Conservation (phyloP, 148 eudicot genomes). For the Vaccinium myrtillus region DNA sequence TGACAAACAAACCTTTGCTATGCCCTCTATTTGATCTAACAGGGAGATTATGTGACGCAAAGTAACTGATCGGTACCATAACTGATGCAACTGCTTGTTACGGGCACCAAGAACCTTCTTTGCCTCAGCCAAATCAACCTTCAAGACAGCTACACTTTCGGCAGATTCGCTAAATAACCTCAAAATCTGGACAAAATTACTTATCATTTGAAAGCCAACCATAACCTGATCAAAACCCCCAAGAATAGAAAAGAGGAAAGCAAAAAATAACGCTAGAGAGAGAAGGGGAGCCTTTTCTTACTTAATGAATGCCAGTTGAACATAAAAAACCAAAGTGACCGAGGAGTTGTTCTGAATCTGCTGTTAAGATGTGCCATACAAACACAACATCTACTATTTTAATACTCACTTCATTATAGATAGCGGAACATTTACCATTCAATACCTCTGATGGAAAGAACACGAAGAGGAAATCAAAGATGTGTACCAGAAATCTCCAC, state of each 20-base stretch:
- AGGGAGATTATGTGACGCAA: slow-evolving; percentile 91
- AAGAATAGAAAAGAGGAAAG: slow-evolving; percentile 11
- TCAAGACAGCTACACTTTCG: slow-evolving; percentile 68
- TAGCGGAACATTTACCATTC: background rate
- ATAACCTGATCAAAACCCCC: slow-evolving; percentile 1
- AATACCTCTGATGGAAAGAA: background rate
- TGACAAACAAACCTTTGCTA: slow-evolving; percentile 65
- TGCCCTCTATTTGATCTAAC: slow-evolving; percentile 93
- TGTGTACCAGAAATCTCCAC: background rate
- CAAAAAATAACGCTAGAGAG: background rate
- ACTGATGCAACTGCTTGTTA: slow-evolving; percentile 94
- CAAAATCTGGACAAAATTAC: slow-evolving; percentile 61
- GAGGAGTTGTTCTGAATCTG: background rate
- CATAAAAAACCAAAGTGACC: background rate
- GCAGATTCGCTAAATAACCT: slow-evolving; percentile 97
- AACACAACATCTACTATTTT: background rate
- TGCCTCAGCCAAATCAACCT: slow-evolving; percentile 81
- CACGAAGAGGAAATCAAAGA: background rate
- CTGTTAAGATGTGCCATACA: background rate
- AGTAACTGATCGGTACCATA: slow-evolving; percentile 97
- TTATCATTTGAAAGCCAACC: background rate
- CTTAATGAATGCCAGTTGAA: background rate
- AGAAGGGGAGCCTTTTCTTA: background rate
- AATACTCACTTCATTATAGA: background rate
- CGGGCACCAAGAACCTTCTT: slow-evolving; percentile 85